Percentiles rank a stretch among this genome's conserved stretches.
Conservation (phyloP, 2,329 filamentous ascomycete species). For the Nemania serpens region DNA sequence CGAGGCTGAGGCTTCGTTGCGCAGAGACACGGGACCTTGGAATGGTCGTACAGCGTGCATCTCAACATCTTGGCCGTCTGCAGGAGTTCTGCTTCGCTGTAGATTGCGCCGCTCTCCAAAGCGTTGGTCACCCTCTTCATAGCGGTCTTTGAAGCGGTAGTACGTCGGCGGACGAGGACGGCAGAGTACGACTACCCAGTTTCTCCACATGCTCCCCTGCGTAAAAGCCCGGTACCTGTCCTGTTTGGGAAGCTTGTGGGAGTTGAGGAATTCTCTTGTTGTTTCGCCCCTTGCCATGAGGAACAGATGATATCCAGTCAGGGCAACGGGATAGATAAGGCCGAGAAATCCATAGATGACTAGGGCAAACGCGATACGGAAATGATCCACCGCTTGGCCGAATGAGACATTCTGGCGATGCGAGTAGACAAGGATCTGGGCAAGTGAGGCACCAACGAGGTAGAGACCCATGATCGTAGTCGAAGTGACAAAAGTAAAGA, state of each 20-base stretch:
- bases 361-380: slow-evolving; percentile 85
- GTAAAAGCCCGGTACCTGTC: slow-evolving; percentile 92
- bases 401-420: slow-evolving; percentile 69
- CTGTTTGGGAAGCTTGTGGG: slow-evolving; percentile 90
- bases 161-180: slow-evolving; percentile 88
- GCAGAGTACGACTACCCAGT: slow-evolving; percentile 80
- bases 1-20: slow-evolving; percentile 28
- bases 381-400: slow-evolving; percentile 67
- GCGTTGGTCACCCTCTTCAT: slow-evolving; percentile 82
- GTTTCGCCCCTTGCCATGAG: slow-evolving; percentile 91
- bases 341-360: slow-evolving; percentile 79
- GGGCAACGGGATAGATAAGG: slow-evolving; percentile 78
- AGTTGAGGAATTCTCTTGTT: slow-evolving; percentile 93
- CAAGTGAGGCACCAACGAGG: slow-evolving; percentile 76
- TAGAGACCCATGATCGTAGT: slow-evolving; percentile 78
- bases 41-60: slow-evolving; percentile 70
- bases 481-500: slow-evolving; percentile 86
- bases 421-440: slow-evolving; percentile 77
- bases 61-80: slow-evolving; percentile 64
- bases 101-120: slow-evolving; percentile 65
- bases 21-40: slow-evolving; percentile 57
- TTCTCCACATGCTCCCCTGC: slow-evolving; percentile 74
- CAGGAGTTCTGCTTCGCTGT: slow-evolving; percentile 55
- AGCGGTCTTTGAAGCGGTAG: slow-evolving; percentile 79
- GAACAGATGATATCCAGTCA: slow-evolving; percentile 90